Conservation (phyloP, 2,329 filamentous ascomycete genomes). For the Xylaria hypoxylon region DNA sequence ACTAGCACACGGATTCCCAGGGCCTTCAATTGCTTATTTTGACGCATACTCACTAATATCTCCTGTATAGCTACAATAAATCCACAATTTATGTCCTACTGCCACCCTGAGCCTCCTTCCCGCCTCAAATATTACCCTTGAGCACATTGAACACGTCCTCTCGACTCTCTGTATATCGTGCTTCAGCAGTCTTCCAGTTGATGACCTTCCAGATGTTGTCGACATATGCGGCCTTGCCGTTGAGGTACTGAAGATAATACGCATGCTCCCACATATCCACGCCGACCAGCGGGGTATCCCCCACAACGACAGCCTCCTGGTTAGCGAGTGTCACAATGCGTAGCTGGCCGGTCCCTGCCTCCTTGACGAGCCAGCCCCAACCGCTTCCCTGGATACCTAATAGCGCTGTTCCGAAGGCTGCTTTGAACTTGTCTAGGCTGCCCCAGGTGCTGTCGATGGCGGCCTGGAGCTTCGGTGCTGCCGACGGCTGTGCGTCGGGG, state of each 20-base stretch:
- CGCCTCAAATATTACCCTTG: constrained; percentile 45
- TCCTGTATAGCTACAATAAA: not conserved
- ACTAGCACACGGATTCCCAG: not conserved
- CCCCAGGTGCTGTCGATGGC: constrained; percentile 77
- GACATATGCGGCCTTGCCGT: constrained; percentile 79
- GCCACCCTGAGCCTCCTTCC: not conserved
- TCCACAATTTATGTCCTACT: not conserved
- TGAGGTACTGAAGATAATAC: constrained; percentile 87
- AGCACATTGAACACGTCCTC: constrained; percentile 50
- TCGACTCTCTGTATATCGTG: constrained; percentile 61
- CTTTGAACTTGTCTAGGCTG: constrained; percentile 72
- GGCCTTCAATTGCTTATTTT: not conserved
- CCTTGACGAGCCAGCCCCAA: constrained; percentile 87
- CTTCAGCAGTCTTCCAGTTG: constrained; percentile 79
- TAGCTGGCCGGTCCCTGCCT: constrained; percentile 68
- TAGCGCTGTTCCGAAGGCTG: constrained; percentile 73
- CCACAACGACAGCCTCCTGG: constrained; percentile 77
- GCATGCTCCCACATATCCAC: constrained; percentile 96
- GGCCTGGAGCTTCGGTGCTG: constrained; percentile 67
- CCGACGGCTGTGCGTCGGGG: constrained; percentile 65
- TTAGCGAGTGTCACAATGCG: constrained; percentile 86
- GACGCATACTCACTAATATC: not conserved
- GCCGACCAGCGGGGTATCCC: constrained; percentile 77
- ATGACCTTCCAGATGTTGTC: constrained; percentile 83
- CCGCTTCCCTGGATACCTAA: constrained; percentile 84